Evolutionary conservation across 305 asterid species (phyloP), one percentile per base, ranked within the genome.

Genomic region (Ilex paraguariensis): DNA sequence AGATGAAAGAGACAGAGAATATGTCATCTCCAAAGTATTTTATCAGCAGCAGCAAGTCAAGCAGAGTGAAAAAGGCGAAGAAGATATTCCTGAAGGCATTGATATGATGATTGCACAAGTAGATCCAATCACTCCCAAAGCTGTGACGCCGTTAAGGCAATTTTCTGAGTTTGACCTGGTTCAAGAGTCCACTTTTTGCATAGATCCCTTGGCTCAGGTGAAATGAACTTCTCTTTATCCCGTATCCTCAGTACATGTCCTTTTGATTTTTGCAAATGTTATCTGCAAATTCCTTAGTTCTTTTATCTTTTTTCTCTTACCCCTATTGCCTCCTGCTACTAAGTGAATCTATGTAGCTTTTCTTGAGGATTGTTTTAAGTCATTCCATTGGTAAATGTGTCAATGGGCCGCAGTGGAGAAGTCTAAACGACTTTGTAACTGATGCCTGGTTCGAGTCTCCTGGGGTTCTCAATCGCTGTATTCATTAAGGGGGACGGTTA

Each of bases 1-100:
- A 66, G 99, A 93, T 49, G 99, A 93, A 73, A 79, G 39, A 51
- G 99, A 93, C 57, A 95, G 99, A 13, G 86, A 93, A 48, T 90
- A 76, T 66, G 90, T 93, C 17, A 72, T 93, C 56, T 93, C 98
- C 4, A 93, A 93, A 80, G 86, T 93, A 65, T 90, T 90, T 62
- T 87, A 82, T 77, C 98, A 91, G 83, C 97, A 92, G 77, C 95
- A 79, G 61, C 96, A 71, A 59, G 77, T 50, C 55, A 93, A 78
- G 65, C 82, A 52, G 70, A 60, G 61, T 42, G 96, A 86, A 61
- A 87, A 63, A 74, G 70, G 15, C 21, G 94, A 82, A 66, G 91
- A 83, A 31, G 79, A 74, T 56, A 55, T 64, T 63, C 66, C 71
- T 2, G 93, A 82, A 62, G 76, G 64, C 30, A 8, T 15, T 51